Evolutionary conservation across 2,329 filamentous ascomycete genomes (phyloP).

Genomic region (Ophiostoma ulmi): DNA sequence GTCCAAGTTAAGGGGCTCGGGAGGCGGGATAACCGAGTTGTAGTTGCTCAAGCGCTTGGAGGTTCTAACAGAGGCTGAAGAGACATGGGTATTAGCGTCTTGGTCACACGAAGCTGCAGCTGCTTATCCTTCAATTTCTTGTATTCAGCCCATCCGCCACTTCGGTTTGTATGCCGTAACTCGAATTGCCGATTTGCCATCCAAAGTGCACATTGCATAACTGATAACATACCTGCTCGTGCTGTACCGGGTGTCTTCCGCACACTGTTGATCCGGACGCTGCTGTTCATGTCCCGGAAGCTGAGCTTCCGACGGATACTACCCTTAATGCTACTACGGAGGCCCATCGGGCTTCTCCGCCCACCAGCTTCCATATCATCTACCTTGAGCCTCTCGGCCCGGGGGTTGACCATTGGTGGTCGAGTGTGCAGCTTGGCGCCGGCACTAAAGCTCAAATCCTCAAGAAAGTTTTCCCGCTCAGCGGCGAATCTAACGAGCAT

Average conservation of each 20-base stretch:
- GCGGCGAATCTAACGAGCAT: conserved; percentile 90
- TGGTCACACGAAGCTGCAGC: conserved; percentile 15
- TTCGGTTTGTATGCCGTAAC: not conserved
- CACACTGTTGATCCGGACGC: conserved; percentile 38
- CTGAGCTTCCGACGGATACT: conserved; percentile 91
- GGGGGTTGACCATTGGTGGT: conserved; percentile 69
- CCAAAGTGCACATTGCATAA: not conserved
- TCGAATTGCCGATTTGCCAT: not conserved
- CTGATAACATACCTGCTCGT: conserved; percentile 62
- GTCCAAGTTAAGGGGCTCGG: conserved; percentile 82
- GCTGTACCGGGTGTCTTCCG: conserved; percentile 76
- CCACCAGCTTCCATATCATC: conserved; percentile 57
- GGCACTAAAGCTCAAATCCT: conserved; percentile 84
- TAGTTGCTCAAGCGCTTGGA: conserved; percentile 91
- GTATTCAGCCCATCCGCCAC: conserved; percentile 1
- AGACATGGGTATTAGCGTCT: conserved; percentile 27
- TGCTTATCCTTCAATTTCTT: not conserved
- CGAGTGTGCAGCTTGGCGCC: conserved; percentile 68
- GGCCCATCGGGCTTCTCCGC: conserved; percentile 49
- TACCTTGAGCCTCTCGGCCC: conserved; percentile 73
- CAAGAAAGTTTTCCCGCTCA: conserved; percentile 89
- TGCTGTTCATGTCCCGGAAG: conserved; percentile 87
- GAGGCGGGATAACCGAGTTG: conserved; percentile 92
- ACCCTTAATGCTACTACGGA: conserved; percentile 61
- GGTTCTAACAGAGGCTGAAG: conserved; percentile 62